These are phyloP conservation scores for Tagetes erecta DNA, from an alignment of 129 eudicot genomes.

Conservation along the genomic window DNA sequence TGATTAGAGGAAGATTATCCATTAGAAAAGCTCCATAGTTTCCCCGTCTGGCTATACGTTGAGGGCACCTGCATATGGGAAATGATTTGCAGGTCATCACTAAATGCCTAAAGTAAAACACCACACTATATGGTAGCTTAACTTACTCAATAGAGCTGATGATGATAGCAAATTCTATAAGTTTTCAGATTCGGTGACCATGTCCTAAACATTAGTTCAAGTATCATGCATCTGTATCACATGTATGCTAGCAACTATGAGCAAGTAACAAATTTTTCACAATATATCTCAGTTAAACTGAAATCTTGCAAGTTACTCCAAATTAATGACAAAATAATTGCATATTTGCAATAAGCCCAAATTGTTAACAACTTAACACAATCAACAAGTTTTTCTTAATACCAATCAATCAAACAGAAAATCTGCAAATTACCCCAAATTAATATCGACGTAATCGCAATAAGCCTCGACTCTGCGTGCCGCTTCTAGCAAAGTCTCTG, in stretches of 20 bases:
- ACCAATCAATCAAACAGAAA: not conserved
- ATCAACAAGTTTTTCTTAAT: not conserved
- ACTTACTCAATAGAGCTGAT: not conserved
- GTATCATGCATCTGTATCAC: not conserved
- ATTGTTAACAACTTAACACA: no score
- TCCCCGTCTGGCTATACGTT: conserved; percentile 87
- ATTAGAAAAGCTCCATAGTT: conserved; percentile 91
- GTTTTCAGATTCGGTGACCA: not conserved
- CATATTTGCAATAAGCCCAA: conserved; percentile 53
- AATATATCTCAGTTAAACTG: not conserved
- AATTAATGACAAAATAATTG: conserved; percentile 71
- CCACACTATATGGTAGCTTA: not conserved
- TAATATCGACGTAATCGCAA: conserved; percentile 90
- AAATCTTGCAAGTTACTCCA: conserved; percentile 52
- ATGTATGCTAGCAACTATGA: not conserved
- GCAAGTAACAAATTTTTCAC: not conserved
- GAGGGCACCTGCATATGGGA: conserved; percentile 70
- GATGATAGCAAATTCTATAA: not conserved
- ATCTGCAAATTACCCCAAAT: conserved; percentile 59
- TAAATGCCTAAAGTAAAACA: not conserved
- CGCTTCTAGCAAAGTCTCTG: conserved; percentile 75
- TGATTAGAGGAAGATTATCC: conserved; percentile 87
- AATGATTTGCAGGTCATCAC: conserved; percentile 1
- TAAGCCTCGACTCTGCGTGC: conserved; percentile 74
- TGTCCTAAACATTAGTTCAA: not conserved